phyloP scores from a whole-genome alignment of 495 filamentous ascomycete species.

The Hyaloscypha variabilis region DNA sequence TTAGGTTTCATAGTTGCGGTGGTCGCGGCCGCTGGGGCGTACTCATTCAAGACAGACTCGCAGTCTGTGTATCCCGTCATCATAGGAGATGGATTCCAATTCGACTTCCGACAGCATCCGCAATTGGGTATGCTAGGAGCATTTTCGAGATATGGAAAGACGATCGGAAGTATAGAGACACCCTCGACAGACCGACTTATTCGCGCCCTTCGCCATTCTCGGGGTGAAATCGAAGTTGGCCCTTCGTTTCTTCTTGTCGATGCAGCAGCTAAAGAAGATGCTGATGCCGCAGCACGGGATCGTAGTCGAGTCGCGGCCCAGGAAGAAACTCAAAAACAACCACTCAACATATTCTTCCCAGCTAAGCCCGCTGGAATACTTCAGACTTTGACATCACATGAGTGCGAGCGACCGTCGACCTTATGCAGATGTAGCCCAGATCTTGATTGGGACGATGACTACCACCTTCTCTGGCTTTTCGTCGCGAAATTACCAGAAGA shows the following conservation, averaged over 20 bases:
- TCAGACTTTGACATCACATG: background rate
- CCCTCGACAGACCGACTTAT: background rate
- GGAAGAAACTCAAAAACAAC: constrained; percentile 39
- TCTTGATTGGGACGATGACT: background rate
- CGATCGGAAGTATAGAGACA: background rate
- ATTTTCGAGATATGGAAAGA: background rate
- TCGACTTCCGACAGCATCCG: background rate
- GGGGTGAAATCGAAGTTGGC: constrained; percentile 7
- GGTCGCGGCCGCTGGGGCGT: background rate
- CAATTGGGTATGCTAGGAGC: background rate
- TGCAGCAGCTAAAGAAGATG: no score
- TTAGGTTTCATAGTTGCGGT: constrained; percentile 7
- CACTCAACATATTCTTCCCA: background rate
- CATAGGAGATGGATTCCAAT: background rate
- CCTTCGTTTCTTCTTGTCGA: constrained; percentile 2
- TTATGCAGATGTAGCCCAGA: background rate
- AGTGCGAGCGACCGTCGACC: background rate
- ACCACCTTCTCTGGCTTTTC: background rate
- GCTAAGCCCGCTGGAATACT: background rate
- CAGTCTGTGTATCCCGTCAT: background rate
- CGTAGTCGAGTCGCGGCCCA: constrained; percentile 49
- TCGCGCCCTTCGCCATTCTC: constrained; percentile 2
- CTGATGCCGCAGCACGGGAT: no score
- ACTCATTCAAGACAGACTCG: background rate
- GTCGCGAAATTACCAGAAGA: background rate